These are phyloP conservation scores for Silene latifolia DNA, from an alignment of 148 eudicot genomes.

Conservation along the genomic window DNA sequence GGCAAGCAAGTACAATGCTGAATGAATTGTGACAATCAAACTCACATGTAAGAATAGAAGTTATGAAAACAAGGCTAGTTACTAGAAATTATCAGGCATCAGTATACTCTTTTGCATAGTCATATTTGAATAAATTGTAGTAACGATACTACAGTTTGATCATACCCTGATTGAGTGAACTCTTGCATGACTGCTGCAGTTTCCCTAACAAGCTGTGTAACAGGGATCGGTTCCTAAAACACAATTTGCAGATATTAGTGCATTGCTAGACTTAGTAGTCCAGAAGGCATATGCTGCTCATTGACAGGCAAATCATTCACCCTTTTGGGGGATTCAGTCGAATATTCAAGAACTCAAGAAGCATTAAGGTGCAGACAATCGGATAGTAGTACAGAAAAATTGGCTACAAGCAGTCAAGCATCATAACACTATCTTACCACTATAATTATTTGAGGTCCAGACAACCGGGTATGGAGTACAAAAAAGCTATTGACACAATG, in stretches of 20 bases:
- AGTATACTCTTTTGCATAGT: background rate
- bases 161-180: slow-evolving; percentile 97
- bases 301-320: background rate
- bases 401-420: background rate
- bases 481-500: too few species aligned
- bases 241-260: slow-evolving; percentile 9
- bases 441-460: background rate
- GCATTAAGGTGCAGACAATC: background rate
- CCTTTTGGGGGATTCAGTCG: background rate
- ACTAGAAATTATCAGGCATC: too few species aligned
- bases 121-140: background rate
- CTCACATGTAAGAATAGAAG: background rate
- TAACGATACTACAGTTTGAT: slow-evolving; percentile 3
- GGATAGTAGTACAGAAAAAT: background rate
- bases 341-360: background rate
- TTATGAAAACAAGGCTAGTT: too few species aligned
- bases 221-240: slow-evolving; percentile 83
- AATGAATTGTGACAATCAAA: background rate
- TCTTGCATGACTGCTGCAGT: slow-evolving; percentile 99
- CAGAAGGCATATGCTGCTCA: background rate
- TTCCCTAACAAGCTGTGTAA: slow-evolving; percentile 96
- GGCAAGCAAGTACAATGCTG: background rate
- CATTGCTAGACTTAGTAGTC: background rate
- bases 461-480: background rate
- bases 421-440: background rate